Evolutionary conservation across 2,329 filamentous ascomycete species (phyloP), one percentile per base, ranked within the genome.

Genomic region (Fusarium mundagurra): DNA sequence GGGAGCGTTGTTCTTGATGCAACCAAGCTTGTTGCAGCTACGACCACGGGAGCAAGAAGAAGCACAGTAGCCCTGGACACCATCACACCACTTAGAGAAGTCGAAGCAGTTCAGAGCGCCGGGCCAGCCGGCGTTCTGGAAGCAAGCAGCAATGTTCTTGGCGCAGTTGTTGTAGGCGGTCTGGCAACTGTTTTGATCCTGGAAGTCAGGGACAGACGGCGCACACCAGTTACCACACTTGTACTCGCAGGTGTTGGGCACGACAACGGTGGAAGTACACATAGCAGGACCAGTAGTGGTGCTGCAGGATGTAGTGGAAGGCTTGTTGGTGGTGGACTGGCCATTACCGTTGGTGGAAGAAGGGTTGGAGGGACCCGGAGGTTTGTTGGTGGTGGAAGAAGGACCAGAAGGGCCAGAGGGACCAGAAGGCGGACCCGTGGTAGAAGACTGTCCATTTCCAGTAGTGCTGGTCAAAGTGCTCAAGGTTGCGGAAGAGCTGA

Each of bases 221-320:
- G 84, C 84, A 77, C 87, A 89, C 87, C 88, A 90, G 69, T 83
- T 85, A 54, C 88, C 88, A 72, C 86, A 86, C 72, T 85, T 82
- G 80, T 88, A 90, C 78, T 90, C 88, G 80, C 88, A 90, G 36
- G 80, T 82, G 54, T 86, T 80, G 16, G 86, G 84, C 31, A 84
- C 78, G 17, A 84, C 82, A 31, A 82, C 79, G 31, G 86, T 88
- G 54, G 84, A 81, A 16, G 85, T 87, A 80, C 88, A 90, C 60
- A 87, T 78, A n/a, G 84, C 76, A 45, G 83, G 77, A 44, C 80
- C 79, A 34, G 78, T 80, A 22, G 83, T 83, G 29, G 81, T 84
- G 34, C 80, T 81, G 44, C 79, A 77, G 31, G 66, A 69, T 16
- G 69, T 53, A n/a, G 72, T 73, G 48, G 75, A 53, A 39, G 66